Evolutionary conservation across 164 flowering plant species (phyloP), one percentile per base, ranked within the genome.

Genomic region (Echeveria elegans): DNA sequence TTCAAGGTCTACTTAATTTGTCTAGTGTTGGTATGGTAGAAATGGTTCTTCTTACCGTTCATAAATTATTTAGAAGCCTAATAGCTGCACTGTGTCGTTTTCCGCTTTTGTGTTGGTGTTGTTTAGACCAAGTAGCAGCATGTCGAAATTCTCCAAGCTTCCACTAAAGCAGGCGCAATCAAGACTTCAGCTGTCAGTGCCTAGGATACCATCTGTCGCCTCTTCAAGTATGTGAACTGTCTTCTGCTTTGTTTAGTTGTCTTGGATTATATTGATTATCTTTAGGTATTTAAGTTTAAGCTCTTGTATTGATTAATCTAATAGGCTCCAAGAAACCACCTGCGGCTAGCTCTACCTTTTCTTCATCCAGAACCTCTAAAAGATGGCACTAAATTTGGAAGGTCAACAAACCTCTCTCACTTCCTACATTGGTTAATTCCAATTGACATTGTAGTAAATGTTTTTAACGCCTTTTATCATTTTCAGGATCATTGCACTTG

Each of bases 311-410:
- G 29, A 62, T 47, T 28, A 32, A 66, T 67, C 19, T 21, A n/a
- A 24, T 80, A 86, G 88, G 82, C 70, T 38, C 76, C 1, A 77
- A 69, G 76, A 83, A 73, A 75, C 5, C 76, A 23, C 12, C 74
- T 21, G 41, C 47, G 0, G 62, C 74, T 66, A 75, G 76, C 69
- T 69, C 74, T 24, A 53, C 30, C 30, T 79, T 85, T 47, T 79
- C 86, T 36, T 69, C 81, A 30, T 10, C 70, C 5, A 83, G 69
- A 68, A 41, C 77, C 1, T 6, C 67, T 36, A 85, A 71, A 72
- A 69, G 85, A 65, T 73, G 83, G 80, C 73, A 72, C 48, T 74
- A 50, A 72, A 64, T 38, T 56, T 58, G 10, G 70, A 53, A 50
- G 14, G 30, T 5, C 60, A 30, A 23, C n/a, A n/a, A n/a, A n/a